Conservation (phyloP, 805 yeast genomes). For the Ogataea populi-albae region DNA sequence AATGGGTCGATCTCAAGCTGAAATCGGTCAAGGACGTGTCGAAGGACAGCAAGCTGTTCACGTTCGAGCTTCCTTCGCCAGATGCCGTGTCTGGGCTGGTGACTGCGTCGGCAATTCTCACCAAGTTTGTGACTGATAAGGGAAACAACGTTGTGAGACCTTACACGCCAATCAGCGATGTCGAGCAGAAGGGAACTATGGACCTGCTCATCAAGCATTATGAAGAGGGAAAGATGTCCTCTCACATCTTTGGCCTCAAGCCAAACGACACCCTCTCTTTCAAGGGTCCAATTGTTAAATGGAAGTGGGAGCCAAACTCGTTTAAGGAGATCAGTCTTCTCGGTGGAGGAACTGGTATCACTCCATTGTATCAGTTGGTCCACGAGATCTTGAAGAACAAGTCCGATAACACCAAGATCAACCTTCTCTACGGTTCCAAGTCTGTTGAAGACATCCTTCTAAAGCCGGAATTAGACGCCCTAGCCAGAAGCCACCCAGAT, state of each 20-base stretch:
- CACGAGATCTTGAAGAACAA: conserved; percentile 77
- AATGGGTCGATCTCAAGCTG: conserved; percentile 69
- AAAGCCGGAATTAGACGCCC: conserved; percentile 68
- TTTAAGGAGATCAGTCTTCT: conserved; percentile 75
- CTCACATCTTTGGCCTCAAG: conserved; percentile 67
- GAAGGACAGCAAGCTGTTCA: conserved; percentile 62
- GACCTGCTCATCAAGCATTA: conserved; percentile 83
- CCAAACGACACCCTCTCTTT: conserved; percentile 79
- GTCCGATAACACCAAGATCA: conserved; percentile 83
- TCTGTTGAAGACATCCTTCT: conserved; percentile 78
- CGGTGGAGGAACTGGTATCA: conserved; percentile 97
- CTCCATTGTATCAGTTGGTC: conserved; percentile 88
- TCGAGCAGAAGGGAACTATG: conserved; percentile 66
- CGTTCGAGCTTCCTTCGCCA: conserved; percentile 63
- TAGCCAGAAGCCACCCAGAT: conserved; percentile 67
- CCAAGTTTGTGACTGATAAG: conserved; percentile 79
- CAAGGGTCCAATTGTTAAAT: conserved; percentile 92
- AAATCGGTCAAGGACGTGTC: conserved; percentile 49
- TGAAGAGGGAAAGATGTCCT: conserved; percentile 86
- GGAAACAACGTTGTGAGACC: conserved; percentile 87
- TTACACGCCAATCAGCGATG: conserved; percentile 80
- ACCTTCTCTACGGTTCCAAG: conserved; percentile 76
- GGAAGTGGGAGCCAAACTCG: conserved; percentile 86
- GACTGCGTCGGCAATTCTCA: conserved; percentile 74
- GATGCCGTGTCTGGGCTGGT: conserved; percentile 74